phyloP scores from a whole-genome alignment of 1,284 basidiomycete genomes.

The Athelia sp. region DNA sequence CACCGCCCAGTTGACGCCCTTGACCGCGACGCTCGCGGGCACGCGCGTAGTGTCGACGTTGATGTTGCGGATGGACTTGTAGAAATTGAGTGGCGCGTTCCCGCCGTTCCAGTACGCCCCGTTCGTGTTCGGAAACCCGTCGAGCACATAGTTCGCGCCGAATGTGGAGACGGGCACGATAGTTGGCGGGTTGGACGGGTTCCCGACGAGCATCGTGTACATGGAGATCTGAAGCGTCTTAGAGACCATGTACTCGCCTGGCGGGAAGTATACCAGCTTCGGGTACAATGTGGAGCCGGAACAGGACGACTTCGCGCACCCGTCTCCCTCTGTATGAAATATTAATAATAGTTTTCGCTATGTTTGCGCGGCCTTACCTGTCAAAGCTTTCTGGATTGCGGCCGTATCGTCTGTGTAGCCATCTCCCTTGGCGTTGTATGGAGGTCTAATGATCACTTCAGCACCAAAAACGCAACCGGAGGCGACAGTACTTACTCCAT shows the following conservation, averaged over 20 bases:
- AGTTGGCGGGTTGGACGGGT: neutral
- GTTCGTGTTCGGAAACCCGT: neutral
- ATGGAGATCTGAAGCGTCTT: constrained; percentile 1
- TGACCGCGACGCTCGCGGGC: neutral
- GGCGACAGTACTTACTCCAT: neutral
- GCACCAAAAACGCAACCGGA: neutral
- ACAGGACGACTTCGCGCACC: neutral
- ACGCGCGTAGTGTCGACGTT: constrained; percentile 1
- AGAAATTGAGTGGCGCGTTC: neutral
- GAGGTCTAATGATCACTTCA: neutral
- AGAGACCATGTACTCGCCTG: neutral
- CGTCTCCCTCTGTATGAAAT: neutral
- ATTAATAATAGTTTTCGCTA: too few species aligned
- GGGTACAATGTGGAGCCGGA: neutral
- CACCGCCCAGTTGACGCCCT: neutral
- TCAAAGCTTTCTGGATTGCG: constrained; percentile 37
- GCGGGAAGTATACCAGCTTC: neutral
- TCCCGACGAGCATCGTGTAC: neutral
- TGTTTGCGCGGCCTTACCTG: too few species aligned
- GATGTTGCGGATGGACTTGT: neutral
- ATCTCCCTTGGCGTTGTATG: constrained; percentile 42
- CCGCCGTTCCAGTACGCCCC: neutral
- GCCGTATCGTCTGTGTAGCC: constrained; percentile 44
- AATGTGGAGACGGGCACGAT: neutral
- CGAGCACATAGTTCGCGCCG: neutral